Evolutionary conservation across 2,329 filamentous ascomycete species (phyloP), one percentile per base, ranked within the genome.

Genomic region (Colletotrichum falcatum): DNA sequence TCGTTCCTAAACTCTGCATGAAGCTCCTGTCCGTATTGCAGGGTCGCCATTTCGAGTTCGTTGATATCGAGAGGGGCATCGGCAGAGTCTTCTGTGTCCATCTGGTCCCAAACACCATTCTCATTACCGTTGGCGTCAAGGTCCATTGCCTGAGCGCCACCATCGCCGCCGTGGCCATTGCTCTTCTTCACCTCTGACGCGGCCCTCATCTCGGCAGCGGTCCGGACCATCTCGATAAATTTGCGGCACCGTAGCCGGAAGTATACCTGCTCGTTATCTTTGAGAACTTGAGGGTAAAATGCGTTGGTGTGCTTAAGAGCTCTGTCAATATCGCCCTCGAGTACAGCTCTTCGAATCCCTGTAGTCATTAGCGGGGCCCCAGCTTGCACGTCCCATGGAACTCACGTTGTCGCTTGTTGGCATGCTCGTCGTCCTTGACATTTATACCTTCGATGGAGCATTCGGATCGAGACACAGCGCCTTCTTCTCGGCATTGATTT

Each of bases 181-280:
- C 75, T 79, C 73, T 75, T 81, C 75, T 85, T 86, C 5, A 79
- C 75, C 11, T 85, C 83, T 44, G 83, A 80, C 9, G 82, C 81
- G 44, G 85, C 82, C 76, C 86, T 86, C 23, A 92, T 80, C 74
- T 95, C 92, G 2, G 91, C 90, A 44, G 90, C 91, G 68, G 87
- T 88, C 49, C 92, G 89, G 76, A 97, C 94, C 91, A 99, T 95
- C 80, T 99, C 96, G 71, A 98, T 91, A 79, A 98, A 98, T 78
- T 96, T 97, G 71, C 94, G 90, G 78, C 95, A 98, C 74, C 92
- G 90, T 59, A 99, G 84, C 68, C 91, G 92, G 81, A 99, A 98
- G 78, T 95, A 91, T 20, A 98, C 94, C 64, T 94, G 90, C 65
- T 93, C 90, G 76, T 97, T 94, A 28, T 93, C 88, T 56, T 89